These are phyloP conservation scores for Diaporthe caulivora DNA, from an alignment of 2,329 filamentous ascomycete genomes.

Conservation along the genomic window DNA sequence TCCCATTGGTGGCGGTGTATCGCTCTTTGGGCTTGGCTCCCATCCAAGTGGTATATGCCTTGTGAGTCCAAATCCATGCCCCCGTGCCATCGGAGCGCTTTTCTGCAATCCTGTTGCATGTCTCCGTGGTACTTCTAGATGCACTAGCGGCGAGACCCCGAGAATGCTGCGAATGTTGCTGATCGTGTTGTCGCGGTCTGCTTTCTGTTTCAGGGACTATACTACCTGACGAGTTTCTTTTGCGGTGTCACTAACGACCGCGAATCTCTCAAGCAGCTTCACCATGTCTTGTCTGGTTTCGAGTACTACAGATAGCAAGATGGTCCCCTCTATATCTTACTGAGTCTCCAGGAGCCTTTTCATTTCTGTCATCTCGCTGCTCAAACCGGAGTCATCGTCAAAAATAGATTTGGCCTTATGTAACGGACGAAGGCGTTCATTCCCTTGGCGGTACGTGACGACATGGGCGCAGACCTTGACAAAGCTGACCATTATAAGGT, in stretches of 20 bases:
- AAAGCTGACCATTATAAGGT: conserved; percentile 44
- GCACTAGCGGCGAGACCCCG: conserved; percentile 39
- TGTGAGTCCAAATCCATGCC: conserved; percentile 14
- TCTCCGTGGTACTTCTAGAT: conserved; percentile 43
- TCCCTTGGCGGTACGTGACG: conserved; percentile 46
- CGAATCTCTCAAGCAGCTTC: conserved; percentile 20
- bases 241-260: conserved; percentile 37
- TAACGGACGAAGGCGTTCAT: conserved; percentile 40
- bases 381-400: conserved; percentile 42
- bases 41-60: conserved; percentile 4
- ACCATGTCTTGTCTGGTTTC: neutral
- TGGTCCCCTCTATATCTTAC: conserved; percentile 43
- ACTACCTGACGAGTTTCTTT: conserved; percentile 41
- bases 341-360: conserved; percentile 41
- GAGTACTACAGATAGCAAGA: conserved; percentile 38
- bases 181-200: conserved; percentile 41
- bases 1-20: too few relatives aligned
- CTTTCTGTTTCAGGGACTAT: conserved; percentile 40
- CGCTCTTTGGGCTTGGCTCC: neutral
- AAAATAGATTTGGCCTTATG: conserved; percentile 38
- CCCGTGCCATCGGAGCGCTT: conserved; percentile 37
- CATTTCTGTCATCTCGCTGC: conserved; percentile 42
- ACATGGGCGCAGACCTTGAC: conserved; percentile 47
- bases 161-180: conserved; percentile 43
- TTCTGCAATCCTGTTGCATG: conserved; percentile 40